Evolutionary conservation across 345 rosid species (phyloP), one percentile per base, ranked within the genome.

Genomic region (Cochlearia excelsa): DNA sequence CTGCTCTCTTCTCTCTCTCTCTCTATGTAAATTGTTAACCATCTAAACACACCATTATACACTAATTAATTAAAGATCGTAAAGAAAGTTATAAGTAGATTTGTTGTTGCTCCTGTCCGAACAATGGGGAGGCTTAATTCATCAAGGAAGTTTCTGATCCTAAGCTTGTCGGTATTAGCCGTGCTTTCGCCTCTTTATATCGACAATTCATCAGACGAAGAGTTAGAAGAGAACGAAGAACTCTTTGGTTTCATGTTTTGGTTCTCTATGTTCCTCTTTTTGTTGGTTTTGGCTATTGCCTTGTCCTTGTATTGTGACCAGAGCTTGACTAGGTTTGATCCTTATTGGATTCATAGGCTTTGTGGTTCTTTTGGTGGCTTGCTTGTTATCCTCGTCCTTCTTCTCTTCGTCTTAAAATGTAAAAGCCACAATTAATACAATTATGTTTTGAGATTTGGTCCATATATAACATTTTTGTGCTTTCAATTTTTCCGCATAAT

Each of bases 311-410:
- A 54, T 74, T 49, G 73, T 30, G 98, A 88, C 61, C 76, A 67
- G 65, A 74, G 84, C 81, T 63, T 82, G 54, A 61, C 85, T 47
- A 75, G 78, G 81, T 86, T 84, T 65, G 96, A 91, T 77, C 83
- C 79, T 42, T 37, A 86, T 75, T 84, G 90, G 98, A 86, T 92
- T 70, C 88, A 92, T 54, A 79, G 98, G 72, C 80, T 78, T 28
- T 95, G 96, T 6, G 98, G 98, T 46, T 92, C 95, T 2, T 79
- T 88, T 43, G 79, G 84, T 52, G 96, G 96, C n/a, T 81, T 88
- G 71, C 42, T 84, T 26, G 61, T 81, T 6, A 69, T 86, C 35
- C 90, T 86, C 47, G 65, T 86, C 30, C 74, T 88, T 78, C 95
- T 88, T 59, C 77, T 80, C 1, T 67, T 86, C 35, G 77, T 86